phyloP scores from a whole-genome alignment of 2,329 filamentous ascomycete species.

The Trichophyton benhamiae region DNA sequence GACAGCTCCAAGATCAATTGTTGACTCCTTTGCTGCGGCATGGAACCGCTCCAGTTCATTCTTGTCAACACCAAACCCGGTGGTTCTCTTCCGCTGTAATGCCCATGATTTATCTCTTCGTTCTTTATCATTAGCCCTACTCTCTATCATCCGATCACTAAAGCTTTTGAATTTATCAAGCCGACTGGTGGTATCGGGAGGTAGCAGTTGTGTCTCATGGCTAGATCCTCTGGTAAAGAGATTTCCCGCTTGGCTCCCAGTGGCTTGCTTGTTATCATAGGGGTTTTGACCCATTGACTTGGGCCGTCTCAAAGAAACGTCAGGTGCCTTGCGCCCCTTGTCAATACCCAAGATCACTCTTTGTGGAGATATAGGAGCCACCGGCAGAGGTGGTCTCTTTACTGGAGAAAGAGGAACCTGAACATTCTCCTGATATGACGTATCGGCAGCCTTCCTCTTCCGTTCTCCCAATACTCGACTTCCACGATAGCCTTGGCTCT shows the following conservation, averaged over 20 bases:
- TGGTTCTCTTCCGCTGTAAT: conserved; percentile 29
- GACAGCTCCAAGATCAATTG: neutral
- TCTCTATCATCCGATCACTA: conserved; percentile 71
- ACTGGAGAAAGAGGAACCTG: conserved; percentile 67
- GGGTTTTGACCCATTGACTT: conserved; percentile 7
- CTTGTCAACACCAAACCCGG: conserved; percentile 33
- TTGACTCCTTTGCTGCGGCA: conserved; percentile 21
- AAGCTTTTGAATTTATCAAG: conserved; percentile 47
- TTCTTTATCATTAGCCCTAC: conserved; percentile 35
- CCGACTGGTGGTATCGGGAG: neutral
- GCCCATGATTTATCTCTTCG: conserved; percentile 28
- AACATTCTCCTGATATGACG: conserved; percentile 31
- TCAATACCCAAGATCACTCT: conserved; percentile 76
- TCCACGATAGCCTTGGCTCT: conserved; percentile 7
- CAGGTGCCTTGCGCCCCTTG: conserved; percentile 66
- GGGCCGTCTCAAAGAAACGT: conserved; percentile 72
- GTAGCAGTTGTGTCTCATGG: neutral
- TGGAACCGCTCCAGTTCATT: conserved; percentile 34
- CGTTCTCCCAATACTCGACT: conserved; percentile 13
- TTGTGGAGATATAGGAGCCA: conserved; percentile 59
- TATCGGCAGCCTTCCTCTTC: conserved; percentile 14
- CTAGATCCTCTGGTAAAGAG: neutral
- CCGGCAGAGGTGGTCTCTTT: conserved; percentile 37
- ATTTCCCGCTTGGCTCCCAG: neutral
- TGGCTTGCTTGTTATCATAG: neutral